These are phyloP conservation scores for Metarhizium anisopliae DNA, from an alignment of 2,329 filamentous ascomycete genomes.

Conservation along the genomic window DNA sequence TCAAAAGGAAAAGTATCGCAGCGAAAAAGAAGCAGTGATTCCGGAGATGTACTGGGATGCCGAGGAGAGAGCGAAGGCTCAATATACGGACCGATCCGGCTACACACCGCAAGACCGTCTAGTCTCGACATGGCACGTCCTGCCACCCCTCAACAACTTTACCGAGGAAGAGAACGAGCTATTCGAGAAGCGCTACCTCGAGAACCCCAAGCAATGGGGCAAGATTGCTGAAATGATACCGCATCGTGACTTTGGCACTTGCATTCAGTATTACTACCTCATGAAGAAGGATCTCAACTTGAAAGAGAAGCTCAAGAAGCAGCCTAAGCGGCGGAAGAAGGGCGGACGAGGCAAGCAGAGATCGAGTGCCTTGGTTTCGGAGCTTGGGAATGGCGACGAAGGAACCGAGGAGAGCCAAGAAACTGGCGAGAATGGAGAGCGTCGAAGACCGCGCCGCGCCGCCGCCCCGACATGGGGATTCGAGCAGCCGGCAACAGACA, in stretches of 20 bases:
- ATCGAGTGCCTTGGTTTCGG: slow-evolving; percentile 56
- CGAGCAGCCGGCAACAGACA: slow-evolving; percentile 50
- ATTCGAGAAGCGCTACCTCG: slow-evolving; percentile 67
- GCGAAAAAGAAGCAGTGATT: slow-evolving; percentile 67
- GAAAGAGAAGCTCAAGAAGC: slow-evolving; percentile 65
- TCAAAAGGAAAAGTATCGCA: slow-evolving; percentile 61
- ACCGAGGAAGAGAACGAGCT: slow-evolving; percentile 58
- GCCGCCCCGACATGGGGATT: slow-evolving; percentile 64
- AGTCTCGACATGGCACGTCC: slow-evolving; percentile 61
- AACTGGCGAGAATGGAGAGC: slow-evolving; percentile 49
- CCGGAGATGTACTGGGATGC: slow-evolving; percentile 59
- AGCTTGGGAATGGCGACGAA: slow-evolving; percentile 51
- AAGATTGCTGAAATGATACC: slow-evolving; percentile 61
- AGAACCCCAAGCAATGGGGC: slow-evolving; percentile 75
- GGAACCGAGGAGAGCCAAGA: slow-evolving; percentile 48
- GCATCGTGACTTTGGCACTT: slow-evolving; percentile 64
- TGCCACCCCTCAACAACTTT: slow-evolving; percentile 68
- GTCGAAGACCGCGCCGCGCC: slow-evolving; percentile 52
- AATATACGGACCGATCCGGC: slow-evolving; percentile 59
- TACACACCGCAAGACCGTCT: slow-evolving; percentile 56
- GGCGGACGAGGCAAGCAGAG: slow-evolving; percentile 47
- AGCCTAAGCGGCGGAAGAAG: slow-evolving; percentile 50
- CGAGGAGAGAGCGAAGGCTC: slow-evolving; percentile 47
- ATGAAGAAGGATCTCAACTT: slow-evolving; percentile 68
- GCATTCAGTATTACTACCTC: slow-evolving; percentile 80